Conservation (phyloP, 2,329 filamentous ascomycete genomes). For the Penicillium crustosum region DNA sequence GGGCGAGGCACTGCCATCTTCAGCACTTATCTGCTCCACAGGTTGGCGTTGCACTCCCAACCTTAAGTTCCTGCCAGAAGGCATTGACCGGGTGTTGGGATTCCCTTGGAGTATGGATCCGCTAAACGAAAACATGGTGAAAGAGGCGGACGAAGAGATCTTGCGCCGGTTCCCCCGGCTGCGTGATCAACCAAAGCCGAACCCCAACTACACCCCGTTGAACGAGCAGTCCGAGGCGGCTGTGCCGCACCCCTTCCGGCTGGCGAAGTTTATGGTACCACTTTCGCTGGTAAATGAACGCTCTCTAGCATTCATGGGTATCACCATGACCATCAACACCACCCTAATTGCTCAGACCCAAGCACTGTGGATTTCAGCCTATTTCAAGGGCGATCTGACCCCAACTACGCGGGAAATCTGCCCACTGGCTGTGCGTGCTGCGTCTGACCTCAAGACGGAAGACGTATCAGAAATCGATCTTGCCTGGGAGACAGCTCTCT, state of each 20-base stretch:
- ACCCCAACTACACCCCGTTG: conserved; percentile 30
- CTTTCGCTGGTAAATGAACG: conserved; percentile 42
- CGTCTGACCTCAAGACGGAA: conserved; percentile 14
- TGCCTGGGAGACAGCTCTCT: conserved; percentile 58
- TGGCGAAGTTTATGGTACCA: conserved; percentile 51
- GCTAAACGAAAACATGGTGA: conserved; percentile 39
- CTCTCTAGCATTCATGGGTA: conserved; percentile 52
- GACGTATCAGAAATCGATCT: conserved; percentile 35
- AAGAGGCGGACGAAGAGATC: conserved; percentile 53
- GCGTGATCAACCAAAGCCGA: conserved; percentile 40
- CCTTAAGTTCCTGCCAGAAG: conserved; percentile 50
- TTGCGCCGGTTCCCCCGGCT: conserved; percentile 53
- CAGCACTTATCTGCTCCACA: conserved; percentile 57
- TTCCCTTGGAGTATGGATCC: conserved; percentile 43
- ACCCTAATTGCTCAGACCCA: conserved; percentile 48
- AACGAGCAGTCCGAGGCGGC: conserved; percentile 35
- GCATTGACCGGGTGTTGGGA: conserved; percentile 48
- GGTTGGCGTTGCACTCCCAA: conserved; percentile 56
- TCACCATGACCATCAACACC: conserved; percentile 49
- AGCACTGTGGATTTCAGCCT: conserved; percentile 65
- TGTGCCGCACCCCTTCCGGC: conserved; percentile 49
- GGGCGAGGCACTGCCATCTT: conserved; percentile 46
- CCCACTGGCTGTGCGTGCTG: conserved; percentile 17
- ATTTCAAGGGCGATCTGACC: conserved; percentile 56
- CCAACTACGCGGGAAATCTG: conserved; percentile 28